Percentiles rank a stretch among this genome's conserved stretches.
phyloP scores from a whole-genome alignment of 495 filamentous ascomycete genomes.

The Aspergillus bridgeri region DNA sequence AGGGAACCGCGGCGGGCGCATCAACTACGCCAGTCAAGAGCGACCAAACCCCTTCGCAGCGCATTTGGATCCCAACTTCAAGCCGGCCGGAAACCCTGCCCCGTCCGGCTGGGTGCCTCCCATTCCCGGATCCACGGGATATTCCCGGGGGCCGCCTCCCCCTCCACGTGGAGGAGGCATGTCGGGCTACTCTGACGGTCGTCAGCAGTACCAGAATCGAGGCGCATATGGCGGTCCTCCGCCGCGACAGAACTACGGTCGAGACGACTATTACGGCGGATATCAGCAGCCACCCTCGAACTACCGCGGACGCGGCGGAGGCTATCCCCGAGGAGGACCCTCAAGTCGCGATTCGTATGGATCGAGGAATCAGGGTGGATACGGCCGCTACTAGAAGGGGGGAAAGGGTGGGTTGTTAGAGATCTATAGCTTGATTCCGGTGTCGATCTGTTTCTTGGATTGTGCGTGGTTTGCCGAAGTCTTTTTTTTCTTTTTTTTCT shows the following conservation, averaged over 20 bases:
- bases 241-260: slow-evolving; percentile 15
- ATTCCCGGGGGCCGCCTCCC: slow-evolving; percentile 39
- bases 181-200: slow-evolving; percentile 22
- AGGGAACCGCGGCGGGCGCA: slow-evolving; percentile 48
- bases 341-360: slow-evolving; percentile 26
- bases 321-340: slow-evolving; percentile 29
- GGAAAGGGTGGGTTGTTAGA: slow-evolving; percentile 9
- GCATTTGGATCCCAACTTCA: slow-evolving; percentile 50
- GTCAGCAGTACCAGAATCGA: slow-evolving; percentile 24
- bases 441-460: slow-evolving; percentile 7
- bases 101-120: slow-evolving; percentile 41
- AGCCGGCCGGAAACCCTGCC: slow-evolving; percentile 32
- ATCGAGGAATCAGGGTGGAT: slow-evolving; percentile 32
- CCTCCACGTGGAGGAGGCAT: slow-evolving; percentile 41
- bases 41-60: slow-evolving; percentile 55
- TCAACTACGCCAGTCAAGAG: slow-evolving; percentile 37
- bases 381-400: slow-evolving; percentile 35
- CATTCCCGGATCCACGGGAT: slow-evolving; percentile 28
- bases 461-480: background rate
- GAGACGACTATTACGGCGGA: slow-evolving; percentile 24
- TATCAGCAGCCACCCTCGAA: slow-evolving; percentile 1
- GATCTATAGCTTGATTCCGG: background rate
- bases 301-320: slow-evolving; percentile 19
- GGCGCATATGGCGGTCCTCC: slow-evolving; percentile 20
- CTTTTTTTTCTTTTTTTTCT: slow-evolving; percentile 10